Conservation (phyloP, 2,329 filamentous ascomycete genomes). For the Verticillium albo-atrum region DNA sequence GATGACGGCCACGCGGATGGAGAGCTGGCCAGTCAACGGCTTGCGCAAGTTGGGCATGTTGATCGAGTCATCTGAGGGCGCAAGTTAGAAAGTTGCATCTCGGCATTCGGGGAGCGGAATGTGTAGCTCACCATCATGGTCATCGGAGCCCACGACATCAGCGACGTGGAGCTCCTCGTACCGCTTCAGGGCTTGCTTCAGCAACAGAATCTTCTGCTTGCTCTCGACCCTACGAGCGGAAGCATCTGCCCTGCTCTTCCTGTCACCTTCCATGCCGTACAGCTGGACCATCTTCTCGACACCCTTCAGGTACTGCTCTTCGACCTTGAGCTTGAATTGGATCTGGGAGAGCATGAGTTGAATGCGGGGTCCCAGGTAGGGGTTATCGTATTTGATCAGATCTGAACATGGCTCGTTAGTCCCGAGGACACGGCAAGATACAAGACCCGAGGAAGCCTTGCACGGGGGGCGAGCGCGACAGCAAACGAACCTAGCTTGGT, state of each 20-base stretch:
- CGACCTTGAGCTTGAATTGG: conserved; percentile 97
- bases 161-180: conserved; percentile 91
- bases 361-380: conserved; percentile 91
- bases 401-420: conserved; percentile 47
- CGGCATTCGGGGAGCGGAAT: neutral
- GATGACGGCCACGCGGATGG: conserved; percentile 80
- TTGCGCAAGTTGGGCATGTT: conserved; percentile 94
- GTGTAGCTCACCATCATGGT: conserved; percentile 65
- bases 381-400: conserved; percentile 97
- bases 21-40: conserved; percentile 86
- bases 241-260: conserved; percentile 91
- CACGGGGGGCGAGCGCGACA: neutral
- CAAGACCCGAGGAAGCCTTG: neutral
- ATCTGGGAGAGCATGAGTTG: conserved; percentile 98
- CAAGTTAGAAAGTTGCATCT: neutral
- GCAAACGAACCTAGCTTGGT: conserved; percentile 79
- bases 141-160: conserved; percentile 77
- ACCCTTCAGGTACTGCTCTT: conserved; percentile 97
- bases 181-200: conserved; percentile 93
- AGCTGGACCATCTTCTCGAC: conserved; percentile 99
- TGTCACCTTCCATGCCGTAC: conserved; percentile 94
- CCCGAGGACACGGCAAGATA: neutral
- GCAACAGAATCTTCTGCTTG: conserved; percentile 93
- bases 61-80: conserved; percentile 78
- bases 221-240: conserved; percentile 88